Evolutionary conservation across 1,284 basidiomycete species (phyloP), one percentile per base, ranked within the genome.

Genomic region (Chiua sp.): DNA sequence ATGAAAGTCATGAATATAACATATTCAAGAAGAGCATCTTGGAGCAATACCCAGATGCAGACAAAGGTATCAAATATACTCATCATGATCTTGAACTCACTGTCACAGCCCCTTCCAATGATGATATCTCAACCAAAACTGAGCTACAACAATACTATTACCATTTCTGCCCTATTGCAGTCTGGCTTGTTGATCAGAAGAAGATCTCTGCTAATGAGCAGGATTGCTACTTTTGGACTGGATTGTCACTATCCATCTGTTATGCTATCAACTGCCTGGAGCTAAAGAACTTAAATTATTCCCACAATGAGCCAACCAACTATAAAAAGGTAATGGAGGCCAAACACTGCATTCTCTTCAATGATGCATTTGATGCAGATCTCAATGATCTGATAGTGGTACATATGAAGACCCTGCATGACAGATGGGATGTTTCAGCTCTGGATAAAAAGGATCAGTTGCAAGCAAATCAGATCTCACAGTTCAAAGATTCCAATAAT

Each of bases 101-200:
- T 3, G 22, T 63, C 2, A 10, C 55, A 0, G 16, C 35, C 1
- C 39, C 44, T 0, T 48, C 7, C 1, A 60, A 66, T 10, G 23
- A 50, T 20, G 44, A 57, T n/a, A 59, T 64, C 1, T 52, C 51
- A 0, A 66, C 46, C 0, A 51, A 66, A 22, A 57, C 51, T 0
- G 44, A 63, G 16, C 33, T 65, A 2, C 30, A 62, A 5, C 47
- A 60, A 11, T 62, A 60, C 26, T 59, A 54, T 26, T 22, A 28
- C 2, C 32, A 42, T 10, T 65, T 66, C 35, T 11, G 20, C 1
- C 42, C 57, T 0, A n/a, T 65, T 3, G 28, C 55, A 0, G 39
- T 39, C 8, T 65, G 61, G 65, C 55, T 66, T 7, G 49, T 63
- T n/a, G 28, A 16, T 1, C 58, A 66, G 13, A 52, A 56, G 1